Conservation (phyloP, 352 stramenopile genomes). For the Globisporangium middletonii region DNA sequence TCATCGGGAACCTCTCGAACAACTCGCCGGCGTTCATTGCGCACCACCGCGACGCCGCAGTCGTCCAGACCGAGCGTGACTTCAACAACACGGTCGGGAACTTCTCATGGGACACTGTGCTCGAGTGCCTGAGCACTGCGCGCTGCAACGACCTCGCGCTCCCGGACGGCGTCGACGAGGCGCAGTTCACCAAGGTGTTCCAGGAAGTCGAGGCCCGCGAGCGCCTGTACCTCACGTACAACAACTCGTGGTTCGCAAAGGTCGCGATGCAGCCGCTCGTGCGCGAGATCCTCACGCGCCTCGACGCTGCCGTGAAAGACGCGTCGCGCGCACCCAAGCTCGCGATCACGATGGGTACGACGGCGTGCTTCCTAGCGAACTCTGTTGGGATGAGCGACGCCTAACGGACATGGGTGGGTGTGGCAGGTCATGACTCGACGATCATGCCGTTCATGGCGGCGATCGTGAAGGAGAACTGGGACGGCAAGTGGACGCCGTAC, state of each 20-base stretch:
- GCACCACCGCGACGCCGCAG: conserved; percentile 39
- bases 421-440: conserved; percentile 69
- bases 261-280: conserved; percentile 81
- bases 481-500: conserved; percentile 82
- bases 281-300: conserved; percentile 53
- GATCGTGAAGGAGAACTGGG: conserved; percentile 67
- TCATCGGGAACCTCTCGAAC: conserved; percentile 58
- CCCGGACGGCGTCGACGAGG: conserved; percentile 53
- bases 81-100: conserved; percentile 66
- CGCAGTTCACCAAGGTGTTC: conserved; percentile 74
- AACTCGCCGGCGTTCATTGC: conserved; percentile 46
- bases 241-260: conserved; percentile 81
- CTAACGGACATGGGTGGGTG: not conserved
- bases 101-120: conserved; percentile 72
- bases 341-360: conserved; percentile 70
- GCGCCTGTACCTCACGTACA: conserved; percentile 58
- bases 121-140: conserved; percentile 78
- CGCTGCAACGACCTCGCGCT: conserved; percentile 74
- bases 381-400: not conserved
- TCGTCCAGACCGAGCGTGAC: conserved; percentile 42
- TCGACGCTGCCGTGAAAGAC: conserved; percentile 46
- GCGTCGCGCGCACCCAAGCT: conserved; percentile 41
- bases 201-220: conserved; percentile 68
- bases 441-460: conserved; percentile 81
- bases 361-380: not conserved